Evolutionary conservation across 805 yeast genomes (phyloP).

Genomic region (Candida anglica): DNA sequence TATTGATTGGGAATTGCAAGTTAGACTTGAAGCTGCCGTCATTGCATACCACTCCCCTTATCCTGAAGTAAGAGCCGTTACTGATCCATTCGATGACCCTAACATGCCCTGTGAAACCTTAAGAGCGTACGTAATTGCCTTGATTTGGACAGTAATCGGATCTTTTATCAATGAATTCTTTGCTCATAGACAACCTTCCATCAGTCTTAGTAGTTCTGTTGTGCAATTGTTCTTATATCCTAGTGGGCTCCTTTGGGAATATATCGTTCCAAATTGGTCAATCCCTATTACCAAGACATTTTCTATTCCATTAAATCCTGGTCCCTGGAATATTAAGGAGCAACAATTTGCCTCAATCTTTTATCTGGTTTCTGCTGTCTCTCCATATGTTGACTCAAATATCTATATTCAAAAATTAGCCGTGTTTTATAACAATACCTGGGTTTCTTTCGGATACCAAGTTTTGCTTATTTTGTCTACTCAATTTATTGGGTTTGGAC

Average conservation of each 20-base stretch:
- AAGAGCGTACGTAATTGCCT: constrained; percentile 48
- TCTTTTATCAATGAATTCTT: constrained; percentile 55
- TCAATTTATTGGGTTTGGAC: constrained; percentile 26
- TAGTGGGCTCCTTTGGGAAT: constrained; percentile 31
- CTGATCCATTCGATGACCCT: no score
- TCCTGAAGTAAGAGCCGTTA: no score
- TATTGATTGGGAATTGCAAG: no score
- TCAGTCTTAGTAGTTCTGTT: constrained; percentile 36
- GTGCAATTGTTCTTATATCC: constrained; percentile 44
- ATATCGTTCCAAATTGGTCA: constrained; percentile 33
- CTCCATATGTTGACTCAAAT: constrained; percentile 27
- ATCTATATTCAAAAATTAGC: constrained; percentile 20
- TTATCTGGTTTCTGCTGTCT: constrained; percentile 17
- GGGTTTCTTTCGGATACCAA: constrained; percentile 27
- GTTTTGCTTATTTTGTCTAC: constrained; percentile 18
- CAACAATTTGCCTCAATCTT: constrained; percentile 57
- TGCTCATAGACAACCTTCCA: constrained; percentile 48
- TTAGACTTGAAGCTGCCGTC: constrained; percentile 39
- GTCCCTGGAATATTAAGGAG: constrained; percentile 63
- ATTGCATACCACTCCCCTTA: constrained; percentile 30
- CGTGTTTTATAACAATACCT: constrained; percentile 17
- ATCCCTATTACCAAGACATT: constrained; percentile 18
- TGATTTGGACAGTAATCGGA: constrained; percentile 49
- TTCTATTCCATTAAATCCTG: constrained; percentile 45
- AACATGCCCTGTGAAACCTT: no score